Conservation (phyloP, 768 basidiomycete species). For the Tricholoma hemisulphureum region DNA sequence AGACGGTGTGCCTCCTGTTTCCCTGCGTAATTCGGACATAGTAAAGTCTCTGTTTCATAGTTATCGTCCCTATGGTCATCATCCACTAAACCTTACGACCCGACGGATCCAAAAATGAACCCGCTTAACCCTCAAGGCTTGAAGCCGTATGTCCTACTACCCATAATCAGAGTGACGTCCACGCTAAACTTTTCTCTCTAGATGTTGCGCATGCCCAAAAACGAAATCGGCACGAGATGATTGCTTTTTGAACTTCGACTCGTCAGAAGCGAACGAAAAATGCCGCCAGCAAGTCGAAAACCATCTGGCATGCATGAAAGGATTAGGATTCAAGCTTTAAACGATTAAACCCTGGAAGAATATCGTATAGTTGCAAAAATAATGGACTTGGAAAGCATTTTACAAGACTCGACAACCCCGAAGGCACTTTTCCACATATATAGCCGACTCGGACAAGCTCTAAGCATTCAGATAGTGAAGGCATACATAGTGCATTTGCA, state of each 20-base stretch:
- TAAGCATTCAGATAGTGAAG: too few relatives aligned
- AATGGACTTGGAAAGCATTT: too few relatives aligned
- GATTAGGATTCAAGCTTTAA: slow-evolving; percentile 84
- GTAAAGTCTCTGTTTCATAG: slow-evolving; percentile 25
- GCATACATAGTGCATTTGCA: too few relatives aligned
- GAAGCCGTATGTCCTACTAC: slow-evolving; percentile 71
- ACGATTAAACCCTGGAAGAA: too few relatives aligned
- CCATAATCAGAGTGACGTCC: background rate
- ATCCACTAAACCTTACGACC: slow-evolving; percentile 50
- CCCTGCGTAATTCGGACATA: background rate
- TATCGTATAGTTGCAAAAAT: too few relatives aligned
- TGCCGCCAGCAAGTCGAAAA: slow-evolving; percentile 78
- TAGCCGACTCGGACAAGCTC: too few relatives aligned
- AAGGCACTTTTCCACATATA: too few relatives aligned
- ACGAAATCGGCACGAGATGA: slow-evolving; percentile 92
- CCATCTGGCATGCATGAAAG: slow-evolving; percentile 90
- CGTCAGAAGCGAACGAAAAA: slow-evolving; percentile 65
- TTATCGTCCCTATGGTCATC: slow-evolving; percentile 58
- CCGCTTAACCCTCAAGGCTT: slow-evolving; percentile 92
- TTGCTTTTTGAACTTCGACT: slow-evolving; percentile 81
- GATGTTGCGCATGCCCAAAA: slow-evolving; percentile 95
- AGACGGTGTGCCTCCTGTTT: slow-evolving; percentile 29
- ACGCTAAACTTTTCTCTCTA: slow-evolving; percentile 27
- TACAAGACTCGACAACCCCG: too few relatives aligned
- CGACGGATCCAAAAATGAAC: slow-evolving; percentile 77